Evolutionary conservation across 2,329 filamentous ascomycete species (phyloP), one percentile per base, ranked within the genome.

Genomic region (Sporothrix curviconia): DNA sequence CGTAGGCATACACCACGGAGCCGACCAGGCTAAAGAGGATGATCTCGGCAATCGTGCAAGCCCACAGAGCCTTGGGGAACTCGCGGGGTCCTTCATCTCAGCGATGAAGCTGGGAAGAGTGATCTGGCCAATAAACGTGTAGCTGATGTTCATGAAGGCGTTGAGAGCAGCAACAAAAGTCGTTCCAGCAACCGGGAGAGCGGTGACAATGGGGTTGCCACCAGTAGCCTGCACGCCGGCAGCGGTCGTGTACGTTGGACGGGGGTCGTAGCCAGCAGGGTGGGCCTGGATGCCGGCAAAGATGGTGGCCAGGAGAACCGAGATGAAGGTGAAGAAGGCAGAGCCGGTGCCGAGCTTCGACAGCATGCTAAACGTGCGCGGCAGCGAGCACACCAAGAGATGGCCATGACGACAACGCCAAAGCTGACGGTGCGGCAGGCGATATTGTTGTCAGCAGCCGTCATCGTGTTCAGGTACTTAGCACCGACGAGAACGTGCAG

Each of bases 101-200:
- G 92, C 91, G 63, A 96, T 96, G 75, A 96, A 96, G 64, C 88
- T 92, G 0, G 92, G 92, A 14, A 96, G 79, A 0, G 92, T 96
- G 66, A 96, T 95, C 69, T 96, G 92, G 0, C 92, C 92, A 64
- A 96, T 96, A 68, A 96, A 96, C 0, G 92, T 96, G 70, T 96
- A 96, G 72, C 86, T 90, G 68, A 96, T 96, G 72, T 96, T 96
- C 70, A 96, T 79, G 72, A 96, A 96, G 0, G 92, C 92, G 55
- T 85, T 90, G 79, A 95, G 86, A 22, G 86, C 91, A 3, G 80
- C 76, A 3, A 95, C 89, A 64, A 95, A 96, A 0, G 87, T 88
- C 0, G 90, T 95, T 17, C 85, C 82, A 2, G 77, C 71, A 3
- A 84, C 72, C 0, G 91, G 88, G 19, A 92, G 68, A 0, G 83